Evolutionary conservation across 1,284 basidiomycete species (phyloP).

Genomic region (Spongispora temasekensis): DNA sequence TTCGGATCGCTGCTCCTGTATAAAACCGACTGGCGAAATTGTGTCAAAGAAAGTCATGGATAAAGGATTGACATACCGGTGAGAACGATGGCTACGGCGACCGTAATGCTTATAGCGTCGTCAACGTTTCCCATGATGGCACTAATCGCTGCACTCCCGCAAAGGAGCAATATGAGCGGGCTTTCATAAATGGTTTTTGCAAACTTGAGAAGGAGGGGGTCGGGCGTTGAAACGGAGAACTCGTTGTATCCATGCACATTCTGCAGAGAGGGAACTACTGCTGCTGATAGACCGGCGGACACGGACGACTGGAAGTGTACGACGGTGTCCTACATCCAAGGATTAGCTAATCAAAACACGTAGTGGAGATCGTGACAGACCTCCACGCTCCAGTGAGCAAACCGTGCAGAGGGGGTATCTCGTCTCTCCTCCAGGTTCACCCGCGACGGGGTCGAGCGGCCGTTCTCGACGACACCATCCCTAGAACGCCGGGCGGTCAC

Average conservation of each 20-base stretch:
- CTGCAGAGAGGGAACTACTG: constrained; percentile 68
- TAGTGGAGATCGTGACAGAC: constrained; percentile 43
- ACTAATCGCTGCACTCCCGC: constrained; percentile 86
- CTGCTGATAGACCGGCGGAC: constrained; percentile 60
- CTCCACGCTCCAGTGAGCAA: constrained; percentile 58
- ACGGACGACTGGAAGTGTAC: constrained; percentile 65
- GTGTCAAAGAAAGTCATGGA: not conserved
- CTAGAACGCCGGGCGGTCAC: constrained; percentile 40
- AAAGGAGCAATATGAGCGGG: constrained; percentile 87
- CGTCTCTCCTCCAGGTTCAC: constrained; percentile 30
- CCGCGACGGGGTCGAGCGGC: constrained; percentile 9
- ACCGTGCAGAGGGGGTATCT: constrained; percentile 57
- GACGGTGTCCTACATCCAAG: constrained; percentile 71
- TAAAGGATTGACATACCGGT: constrained; percentile 60
- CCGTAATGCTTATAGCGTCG: constrained; percentile 90
- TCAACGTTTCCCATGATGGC: constrained; percentile 92
- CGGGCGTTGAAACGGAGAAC: constrained; percentile 84
- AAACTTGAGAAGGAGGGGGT: constrained; percentile 85
- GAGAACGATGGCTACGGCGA: constrained; percentile 93
- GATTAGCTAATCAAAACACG: too few relatives aligned
- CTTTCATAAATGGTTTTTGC: constrained; percentile 92
- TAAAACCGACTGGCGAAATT: constrained; percentile 76
- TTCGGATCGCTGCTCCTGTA: constrained; percentile 94
- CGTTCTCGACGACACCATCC: constrained; percentile 28
- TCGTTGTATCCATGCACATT: constrained; percentile 87